Evolutionary conservation across 2,329 filamentous ascomycete species (phyloP).

Genomic region (Sodiomyces alkalinus): DNA sequence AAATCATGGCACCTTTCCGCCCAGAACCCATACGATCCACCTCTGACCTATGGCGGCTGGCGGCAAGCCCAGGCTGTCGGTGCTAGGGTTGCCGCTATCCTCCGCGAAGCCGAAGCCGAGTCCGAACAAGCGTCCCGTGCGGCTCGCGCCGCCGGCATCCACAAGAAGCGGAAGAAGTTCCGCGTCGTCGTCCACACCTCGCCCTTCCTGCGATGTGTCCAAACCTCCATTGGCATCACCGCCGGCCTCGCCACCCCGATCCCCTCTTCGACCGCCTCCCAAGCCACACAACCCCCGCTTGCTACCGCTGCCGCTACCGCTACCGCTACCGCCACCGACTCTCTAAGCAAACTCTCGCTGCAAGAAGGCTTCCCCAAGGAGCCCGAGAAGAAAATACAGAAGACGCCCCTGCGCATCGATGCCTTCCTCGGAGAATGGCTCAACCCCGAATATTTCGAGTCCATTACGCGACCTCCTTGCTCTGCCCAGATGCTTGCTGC

Average conservation of each 20-base stretch:
- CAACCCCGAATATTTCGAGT: slow-evolving; percentile 81
- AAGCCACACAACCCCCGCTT: no score
- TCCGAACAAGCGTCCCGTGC: slow-evolving; percentile 17
- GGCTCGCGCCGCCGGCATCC: slow-evolving; percentile 9
- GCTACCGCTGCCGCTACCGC: background rate
- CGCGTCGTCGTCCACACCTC: slow-evolving; percentile 81
- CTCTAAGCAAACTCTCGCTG: slow-evolving; percentile 15
- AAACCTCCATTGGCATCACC: slow-evolving; percentile 79
- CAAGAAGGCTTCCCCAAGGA: no score
- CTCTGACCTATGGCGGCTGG: slow-evolving; percentile 90
- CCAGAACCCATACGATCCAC: slow-evolving; percentile 87
- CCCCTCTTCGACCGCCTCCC: slow-evolving; percentile 13
- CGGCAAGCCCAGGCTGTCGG: slow-evolving; percentile 72
- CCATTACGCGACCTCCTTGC: slow-evolving; percentile 76
- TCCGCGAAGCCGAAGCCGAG: slow-evolving; percentile 35
- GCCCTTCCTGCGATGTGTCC: slow-evolving; percentile 85
- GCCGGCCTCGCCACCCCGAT: slow-evolving; percentile 62
- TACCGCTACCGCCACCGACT: slow-evolving; percentile 11
- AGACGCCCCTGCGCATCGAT: slow-evolving; percentile 63
- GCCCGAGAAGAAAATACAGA: slow-evolving; percentile 32
- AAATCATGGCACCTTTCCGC: slow-evolving; percentile 90
- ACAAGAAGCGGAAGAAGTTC: slow-evolving; percentile 42
- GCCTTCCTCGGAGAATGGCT: slow-evolving; percentile 94
- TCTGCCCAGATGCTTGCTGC: slow-evolving; percentile 76
- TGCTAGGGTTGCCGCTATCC: slow-evolving; percentile 63